Evolutionary conservation across 129 eudicot species (phyloP), one percentile per base, ranked within the genome.

Genomic region (Rutidosis leptorrhynchoides): DNA sequence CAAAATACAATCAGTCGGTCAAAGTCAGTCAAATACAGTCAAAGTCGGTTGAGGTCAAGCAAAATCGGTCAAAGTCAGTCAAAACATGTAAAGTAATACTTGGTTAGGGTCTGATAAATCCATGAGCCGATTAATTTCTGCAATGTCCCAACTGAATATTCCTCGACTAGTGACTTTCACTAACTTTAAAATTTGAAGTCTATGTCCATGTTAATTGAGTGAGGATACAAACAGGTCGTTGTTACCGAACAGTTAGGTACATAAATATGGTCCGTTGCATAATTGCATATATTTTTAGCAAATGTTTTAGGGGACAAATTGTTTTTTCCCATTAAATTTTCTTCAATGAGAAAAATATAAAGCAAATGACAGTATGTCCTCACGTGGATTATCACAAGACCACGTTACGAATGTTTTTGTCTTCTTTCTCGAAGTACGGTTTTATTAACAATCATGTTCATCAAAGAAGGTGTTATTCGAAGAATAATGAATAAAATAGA

Each of bases 331-430:
- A 67, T 62, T 66, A 58, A 67, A 26, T 64, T 58, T 56, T 28
- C 2, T 24, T 40, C 9, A 35, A 27, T 4, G 7, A 17, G 42
- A 53, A 32, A 45, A 61, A 54, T 25, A 22, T 64, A 63, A 56
- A 43, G 68, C 62, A 64, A 3, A 49, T 40, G 64, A 51, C 70
- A 78, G 63, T 26, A 59, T 65, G 74, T 52, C 62, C 60, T 59
- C 82, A 78, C 54, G 82, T 78, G 78, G 64, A 40, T 22, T 72
- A 74, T 78, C 68, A 26, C 21, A 27, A 14, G 52, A 20, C 42
- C 82, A 78, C 82, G 78, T 78, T 74, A 72, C 62, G 56, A 66
- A 29, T 54, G 60, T 40, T 54, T 70, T 76, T 76, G 70, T 76
- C 80, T 43, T 52, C 54, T 48, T 55, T 29, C 6, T 58, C 25